Evolutionary conservation across 305 asterid species (phyloP).

Genomic region (Ajuga reptans): DNA sequence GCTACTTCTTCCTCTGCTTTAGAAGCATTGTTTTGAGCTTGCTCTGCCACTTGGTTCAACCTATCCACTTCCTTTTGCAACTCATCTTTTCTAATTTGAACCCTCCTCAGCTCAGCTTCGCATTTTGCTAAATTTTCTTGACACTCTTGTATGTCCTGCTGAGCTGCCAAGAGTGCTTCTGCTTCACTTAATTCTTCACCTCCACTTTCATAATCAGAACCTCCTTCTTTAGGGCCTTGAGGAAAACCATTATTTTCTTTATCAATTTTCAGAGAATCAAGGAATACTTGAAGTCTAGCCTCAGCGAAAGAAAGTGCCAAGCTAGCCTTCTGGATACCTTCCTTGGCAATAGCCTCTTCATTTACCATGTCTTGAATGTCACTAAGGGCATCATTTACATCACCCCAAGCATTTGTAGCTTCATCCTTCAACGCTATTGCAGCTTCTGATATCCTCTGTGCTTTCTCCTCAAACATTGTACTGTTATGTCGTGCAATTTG

Average conservation of each 20-base stretch:
- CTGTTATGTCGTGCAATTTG: conserved; percentile 58
- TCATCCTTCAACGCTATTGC: conserved; percentile 76
- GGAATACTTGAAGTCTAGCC: conserved; percentile 52
- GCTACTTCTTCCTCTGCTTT: conserved; percentile 77
- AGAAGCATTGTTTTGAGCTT: conserved; percentile 43
- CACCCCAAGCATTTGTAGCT: conserved; percentile 50
- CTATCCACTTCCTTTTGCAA: conserved; percentile 59
- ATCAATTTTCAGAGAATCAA: conserved; percentile 34
- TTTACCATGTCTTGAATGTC: conserved; percentile 43
- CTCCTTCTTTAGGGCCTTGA: conserved; percentile 27
- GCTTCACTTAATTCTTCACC: conserved; percentile 33
- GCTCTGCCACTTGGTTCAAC: conserved; percentile 51
- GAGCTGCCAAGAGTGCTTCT: conserved; percentile 53
- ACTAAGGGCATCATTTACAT: conserved; percentile 35
- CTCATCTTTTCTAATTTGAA: conserved; percentile 59
- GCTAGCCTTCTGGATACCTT: conserved; percentile 52
- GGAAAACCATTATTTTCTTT: conserved; percentile 31
- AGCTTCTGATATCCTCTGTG: conserved; percentile 76
- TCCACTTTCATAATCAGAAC: conserved; percentile 29
- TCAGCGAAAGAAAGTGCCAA: conserved; percentile 67
- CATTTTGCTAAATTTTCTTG: conserved; percentile 44
- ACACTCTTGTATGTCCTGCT: conserved; percentile 49
- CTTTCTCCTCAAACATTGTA: conserved; percentile 58
- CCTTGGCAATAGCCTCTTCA: conserved; percentile 63
- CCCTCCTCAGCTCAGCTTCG: conserved; percentile 47